Percentiles rank a stretch among this genome's conserved stretches.
Evolutionary conservation across 495 filamentous ascomycete genomes (phyloP).

Genomic region (Hyphodiscus hymeniophilus): DNA sequence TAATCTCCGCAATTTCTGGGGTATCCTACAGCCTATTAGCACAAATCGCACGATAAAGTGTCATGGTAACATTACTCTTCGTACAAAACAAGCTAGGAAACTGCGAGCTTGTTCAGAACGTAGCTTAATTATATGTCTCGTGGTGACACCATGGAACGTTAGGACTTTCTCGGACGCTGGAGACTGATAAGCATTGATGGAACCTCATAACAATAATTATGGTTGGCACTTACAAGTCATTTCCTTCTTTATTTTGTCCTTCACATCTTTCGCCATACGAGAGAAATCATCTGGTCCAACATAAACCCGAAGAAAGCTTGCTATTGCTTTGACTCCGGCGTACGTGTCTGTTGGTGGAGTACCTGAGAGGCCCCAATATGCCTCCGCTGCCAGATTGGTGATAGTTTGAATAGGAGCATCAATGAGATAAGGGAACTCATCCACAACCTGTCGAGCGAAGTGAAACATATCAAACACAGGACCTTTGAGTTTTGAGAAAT

Average conservation of each 20-base stretch:
- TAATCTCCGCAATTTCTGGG: conserved; percentile 25
- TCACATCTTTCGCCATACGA: conserved; percentile 20
- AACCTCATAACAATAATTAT: background rate
- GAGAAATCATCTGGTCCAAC: conserved; percentile 45
- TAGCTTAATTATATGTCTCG: conserved; percentile 32
- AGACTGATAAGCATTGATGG: background rate
- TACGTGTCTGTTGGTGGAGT: conserved; percentile 54
- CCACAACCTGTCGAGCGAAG: conserved; percentile 54
- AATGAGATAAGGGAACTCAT: conserved; percentile 55
- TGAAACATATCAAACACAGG: conserved; percentile 51
- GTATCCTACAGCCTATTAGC: conserved; percentile 9
- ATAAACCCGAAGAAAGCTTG: conserved; percentile 44
- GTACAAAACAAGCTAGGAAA: conserved; percentile 45
- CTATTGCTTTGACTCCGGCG: conserved; percentile 52
- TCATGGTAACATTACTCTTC: conserved; percentile 18
- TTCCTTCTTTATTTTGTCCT: conserved; percentile 25
- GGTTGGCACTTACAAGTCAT: conserved; percentile 26
- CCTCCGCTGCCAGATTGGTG: conserved; percentile 34
- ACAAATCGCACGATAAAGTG: background rate
- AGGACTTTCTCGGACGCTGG: conserved; percentile 8
- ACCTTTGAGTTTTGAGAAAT: conserved; percentile 3
- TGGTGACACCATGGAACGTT: conserved; percentile 29
- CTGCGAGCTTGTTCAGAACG: conserved; percentile 40
- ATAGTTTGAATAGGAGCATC: conserved; percentile 19
- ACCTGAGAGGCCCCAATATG: conserved; percentile 60